Conservation (phyloP, 495 filamentous ascomycete genomes). For the Glonium stellatum region DNA sequence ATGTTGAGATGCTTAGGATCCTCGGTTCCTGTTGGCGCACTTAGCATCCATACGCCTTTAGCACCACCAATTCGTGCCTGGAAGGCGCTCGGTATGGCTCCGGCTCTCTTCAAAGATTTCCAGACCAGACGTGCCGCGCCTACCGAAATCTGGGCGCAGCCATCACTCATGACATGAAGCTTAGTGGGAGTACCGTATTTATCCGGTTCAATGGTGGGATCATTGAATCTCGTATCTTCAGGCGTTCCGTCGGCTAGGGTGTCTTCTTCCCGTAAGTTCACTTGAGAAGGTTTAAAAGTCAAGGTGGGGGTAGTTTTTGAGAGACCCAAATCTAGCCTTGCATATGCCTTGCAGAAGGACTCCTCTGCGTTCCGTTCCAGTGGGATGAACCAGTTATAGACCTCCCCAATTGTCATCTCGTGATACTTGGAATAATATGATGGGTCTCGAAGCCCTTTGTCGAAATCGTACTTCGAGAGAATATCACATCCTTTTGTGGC, state of each 20-base stretch:
- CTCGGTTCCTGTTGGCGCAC: slow-evolving; percentile 40
- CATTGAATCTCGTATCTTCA: slow-evolving; percentile 31
- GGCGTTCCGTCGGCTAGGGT: slow-evolving; percentile 19
- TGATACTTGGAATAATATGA: neutral
- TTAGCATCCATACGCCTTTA: slow-evolving; percentile 86
- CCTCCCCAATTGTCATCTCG: slow-evolving; percentile 7
- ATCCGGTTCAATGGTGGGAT: slow-evolving; percentile 16
- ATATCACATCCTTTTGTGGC: slow-evolving; percentile 22
- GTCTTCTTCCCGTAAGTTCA: slow-evolving; percentile 28
- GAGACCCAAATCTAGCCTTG: slow-evolving; percentile 33
- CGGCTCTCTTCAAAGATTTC: slow-evolving; percentile 7
- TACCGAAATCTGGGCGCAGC: slow-evolving; percentile 31
- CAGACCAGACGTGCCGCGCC: slow-evolving; percentile 25
- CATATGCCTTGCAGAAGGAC: slow-evolving; percentile 33
- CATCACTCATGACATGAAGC: slow-evolving; percentile 30
- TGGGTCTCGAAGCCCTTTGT: neutral
- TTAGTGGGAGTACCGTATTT: slow-evolving; percentile 3
- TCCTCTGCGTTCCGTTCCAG: slow-evolving; percentile 28
- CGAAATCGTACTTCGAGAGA: neutral
- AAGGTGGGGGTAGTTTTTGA: slow-evolving; percentile 28
- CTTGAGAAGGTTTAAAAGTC: slow-evolving; percentile 26
- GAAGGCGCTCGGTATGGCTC: slow-evolving; percentile 58
- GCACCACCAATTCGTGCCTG: slow-evolving; percentile 78
- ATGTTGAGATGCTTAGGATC: slow-evolving; percentile 37
- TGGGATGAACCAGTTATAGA: slow-evolving; percentile 35